Evolutionary conservation across 2,329 filamentous ascomycete species (phyloP).

Genomic region (Pleomassaria siparia): DNA sequence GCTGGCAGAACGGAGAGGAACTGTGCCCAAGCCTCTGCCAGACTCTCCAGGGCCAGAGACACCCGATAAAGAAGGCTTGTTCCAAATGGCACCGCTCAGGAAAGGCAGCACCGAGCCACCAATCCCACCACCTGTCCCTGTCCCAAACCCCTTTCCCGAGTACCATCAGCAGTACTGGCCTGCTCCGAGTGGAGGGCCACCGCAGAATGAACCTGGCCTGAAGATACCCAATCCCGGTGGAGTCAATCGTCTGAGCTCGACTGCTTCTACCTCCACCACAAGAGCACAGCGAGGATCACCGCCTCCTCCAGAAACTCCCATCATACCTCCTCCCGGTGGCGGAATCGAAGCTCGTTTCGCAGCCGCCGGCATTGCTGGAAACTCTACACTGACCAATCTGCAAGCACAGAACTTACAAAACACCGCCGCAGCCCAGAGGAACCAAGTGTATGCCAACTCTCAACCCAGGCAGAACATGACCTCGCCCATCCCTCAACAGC

Average conservation of each 20-base stretch:
- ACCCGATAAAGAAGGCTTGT: conserved; percentile 77
- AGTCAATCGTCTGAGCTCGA: conserved; percentile 70
- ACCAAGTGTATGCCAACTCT: conserved; percentile 68
- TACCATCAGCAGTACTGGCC: conserved; percentile 63
- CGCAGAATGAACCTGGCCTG: conserved; percentile 41
- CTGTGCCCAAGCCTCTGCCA: conserved; percentile 78
- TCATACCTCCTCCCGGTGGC: conserved; percentile 72
- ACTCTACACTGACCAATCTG: conserved; percentile 74
- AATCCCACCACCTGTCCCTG: neutral
- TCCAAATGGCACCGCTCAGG: conserved; percentile 62
- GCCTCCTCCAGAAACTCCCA: conserved; percentile 89
- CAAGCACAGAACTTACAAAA: conserved; percentile 75
- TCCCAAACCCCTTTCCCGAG: conserved; percentile 50
- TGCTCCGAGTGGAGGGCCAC: conserved; percentile 29
- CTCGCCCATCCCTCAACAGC: conserved; percentile 41
- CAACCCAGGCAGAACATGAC: conserved; percentile 52
- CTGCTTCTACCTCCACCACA: conserved; percentile 90
- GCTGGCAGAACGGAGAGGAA: conserved; percentile 79
- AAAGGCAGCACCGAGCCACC: conserved; percentile 26
- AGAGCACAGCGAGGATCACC: conserved; percentile 89
- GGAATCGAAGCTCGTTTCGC: conserved; percentile 92
- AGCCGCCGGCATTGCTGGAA: conserved; percentile 84
- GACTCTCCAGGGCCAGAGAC: conserved; percentile 77
- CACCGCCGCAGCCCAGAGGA: conserved; percentile 76
- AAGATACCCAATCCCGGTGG: conserved; percentile 56